phyloP scores from a whole-genome alignment of 1,284 basidiomycete genomes.

The Puccinia hordei region DNA sequence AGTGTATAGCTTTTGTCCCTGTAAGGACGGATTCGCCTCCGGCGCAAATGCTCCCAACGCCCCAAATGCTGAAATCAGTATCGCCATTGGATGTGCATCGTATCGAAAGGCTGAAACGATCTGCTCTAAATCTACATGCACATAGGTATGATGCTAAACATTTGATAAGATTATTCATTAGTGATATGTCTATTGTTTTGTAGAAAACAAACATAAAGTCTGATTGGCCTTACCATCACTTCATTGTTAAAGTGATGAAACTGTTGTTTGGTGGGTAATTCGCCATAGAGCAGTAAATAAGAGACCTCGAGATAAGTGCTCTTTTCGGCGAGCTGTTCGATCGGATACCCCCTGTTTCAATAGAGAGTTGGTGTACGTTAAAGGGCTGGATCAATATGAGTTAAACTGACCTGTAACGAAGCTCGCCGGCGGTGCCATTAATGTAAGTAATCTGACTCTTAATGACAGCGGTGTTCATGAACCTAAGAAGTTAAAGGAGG shows the following conservation, averaged over 20 bases:
- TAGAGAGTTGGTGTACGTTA: constrained; percentile 50
- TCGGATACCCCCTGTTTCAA: constrained; percentile 75
- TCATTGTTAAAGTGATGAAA: constrained; percentile 70
- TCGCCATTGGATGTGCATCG: constrained; percentile 70
- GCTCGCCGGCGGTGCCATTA: constrained; percentile 77
- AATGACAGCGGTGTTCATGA: constrained; percentile 82
- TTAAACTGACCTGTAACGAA: constrained; percentile 54
- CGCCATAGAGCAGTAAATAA: constrained; percentile 82
- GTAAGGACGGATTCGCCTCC: constrained; percentile 62
- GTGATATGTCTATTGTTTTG: background rate
- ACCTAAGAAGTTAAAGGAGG: constrained; percentile 62
- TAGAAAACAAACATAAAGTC: background rate
- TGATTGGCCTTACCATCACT: constrained; percentile 62
- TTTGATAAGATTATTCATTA: background rate
- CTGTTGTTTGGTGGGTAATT: constrained; percentile 71
- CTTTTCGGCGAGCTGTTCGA: constrained; percentile 78
- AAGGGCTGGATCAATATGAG: background rate
- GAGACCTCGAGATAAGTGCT: constrained; percentile 78
- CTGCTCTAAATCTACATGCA: constrained; percentile 75
- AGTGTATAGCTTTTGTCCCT: constrained; percentile 77
- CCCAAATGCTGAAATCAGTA: constrained; percentile 78
- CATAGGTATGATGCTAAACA: constrained; percentile 68
- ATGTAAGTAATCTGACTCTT: constrained; percentile 80
- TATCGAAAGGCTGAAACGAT: constrained; percentile 61
- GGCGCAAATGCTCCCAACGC: constrained; percentile 81